These are phyloP conservation scores for Pleurotus sapidus DNA, from an alignment of 768 basidiomycete species.

Conservation along the genomic window DNA sequence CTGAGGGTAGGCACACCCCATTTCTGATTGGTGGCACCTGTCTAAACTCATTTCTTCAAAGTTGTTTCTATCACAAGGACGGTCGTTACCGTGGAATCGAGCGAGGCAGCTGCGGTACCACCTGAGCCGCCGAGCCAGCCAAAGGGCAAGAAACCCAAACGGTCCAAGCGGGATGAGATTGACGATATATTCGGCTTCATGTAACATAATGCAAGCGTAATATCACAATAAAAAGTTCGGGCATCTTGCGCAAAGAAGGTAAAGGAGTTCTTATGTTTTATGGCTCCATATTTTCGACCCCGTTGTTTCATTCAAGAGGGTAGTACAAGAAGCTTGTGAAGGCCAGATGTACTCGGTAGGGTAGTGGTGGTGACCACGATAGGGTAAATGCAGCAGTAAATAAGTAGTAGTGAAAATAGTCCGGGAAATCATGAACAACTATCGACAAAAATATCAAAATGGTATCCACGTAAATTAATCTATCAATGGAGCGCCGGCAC, in stretches of 20 bases:
- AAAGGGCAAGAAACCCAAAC: conserved; percentile 32
- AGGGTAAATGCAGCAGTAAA: background rate
- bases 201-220: background rate
- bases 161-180: conserved; percentile 52
- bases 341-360: background rate
- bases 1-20: no score
- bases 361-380: conserved; percentile 1
- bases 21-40: no score
- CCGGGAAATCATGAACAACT: conserved; percentile 7
- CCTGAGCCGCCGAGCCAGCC: conserved; percentile 3
- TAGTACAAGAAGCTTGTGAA: background rate
- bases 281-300: conserved; percentile 1
- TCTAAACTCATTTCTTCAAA: no score
- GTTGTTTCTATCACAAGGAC: background rate
- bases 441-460: conserved; percentile 10
- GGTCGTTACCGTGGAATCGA: background rate
- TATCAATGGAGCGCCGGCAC: conserved; percentile 10
- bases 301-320: conserved; percentile 5
- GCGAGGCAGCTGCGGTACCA: background rate
- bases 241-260: no score
- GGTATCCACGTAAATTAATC: conserved; percentile 17
- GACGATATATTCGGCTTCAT: conserved; percentile 62
- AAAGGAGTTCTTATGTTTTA: background rate
- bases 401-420: conserved; percentile 11
- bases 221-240: no score